phyloP scores from a whole-genome alignment of 495 filamentous ascomycete species.

The Aspergillus biplanus region DNA sequence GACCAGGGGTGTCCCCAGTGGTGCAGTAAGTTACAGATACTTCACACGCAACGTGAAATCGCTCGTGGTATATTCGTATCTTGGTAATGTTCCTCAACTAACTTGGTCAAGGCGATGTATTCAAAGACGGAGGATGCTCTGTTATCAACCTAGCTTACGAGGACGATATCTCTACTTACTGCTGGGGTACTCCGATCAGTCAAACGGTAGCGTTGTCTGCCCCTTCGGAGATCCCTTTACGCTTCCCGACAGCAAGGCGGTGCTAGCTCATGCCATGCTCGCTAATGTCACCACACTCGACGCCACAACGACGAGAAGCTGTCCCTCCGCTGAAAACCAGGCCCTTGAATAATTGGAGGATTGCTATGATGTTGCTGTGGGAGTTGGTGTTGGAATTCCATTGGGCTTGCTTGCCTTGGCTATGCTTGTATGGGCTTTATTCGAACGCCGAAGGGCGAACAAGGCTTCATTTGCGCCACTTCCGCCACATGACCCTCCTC shows the following conservation, averaged over 20 bases:
- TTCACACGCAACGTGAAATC: background rate
- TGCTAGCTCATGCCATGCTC: conserved; percentile 29
- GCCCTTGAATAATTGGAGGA: conserved; percentile 20
- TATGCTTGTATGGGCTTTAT: conserved; percentile 33
- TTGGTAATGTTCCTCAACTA: background rate
- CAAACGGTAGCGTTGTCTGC: conserved; percentile 25
- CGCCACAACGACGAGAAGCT: conserved; percentile 19
- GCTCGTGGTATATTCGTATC: background rate
- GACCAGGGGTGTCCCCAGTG: conserved; percentile 21
- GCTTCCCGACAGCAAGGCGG: conserved; percentile 20
- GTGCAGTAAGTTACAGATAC: conserved; percentile 16
- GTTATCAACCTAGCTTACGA: conserved; percentile 30
- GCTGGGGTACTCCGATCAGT: conserved; percentile 33
- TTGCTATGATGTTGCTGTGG: conserved; percentile 27
- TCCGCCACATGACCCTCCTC: background rate
- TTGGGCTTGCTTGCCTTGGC: conserved; percentile 36
- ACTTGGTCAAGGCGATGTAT: conserved; percentile 13
- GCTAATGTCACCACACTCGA: conserved; percentile 22
- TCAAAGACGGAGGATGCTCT: conserved; percentile 27
- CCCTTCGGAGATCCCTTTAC: conserved; percentile 27
- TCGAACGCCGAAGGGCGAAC: conserved; percentile 22
- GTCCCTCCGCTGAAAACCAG: conserved; percentile 34
- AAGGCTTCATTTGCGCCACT: background rate
- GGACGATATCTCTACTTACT: conserved; percentile 31
- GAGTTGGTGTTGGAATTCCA: conserved; percentile 34